Evolutionary conservation across 345 rosid species (phyloP).

Genomic region (Ceriops zippeliana): DNA sequence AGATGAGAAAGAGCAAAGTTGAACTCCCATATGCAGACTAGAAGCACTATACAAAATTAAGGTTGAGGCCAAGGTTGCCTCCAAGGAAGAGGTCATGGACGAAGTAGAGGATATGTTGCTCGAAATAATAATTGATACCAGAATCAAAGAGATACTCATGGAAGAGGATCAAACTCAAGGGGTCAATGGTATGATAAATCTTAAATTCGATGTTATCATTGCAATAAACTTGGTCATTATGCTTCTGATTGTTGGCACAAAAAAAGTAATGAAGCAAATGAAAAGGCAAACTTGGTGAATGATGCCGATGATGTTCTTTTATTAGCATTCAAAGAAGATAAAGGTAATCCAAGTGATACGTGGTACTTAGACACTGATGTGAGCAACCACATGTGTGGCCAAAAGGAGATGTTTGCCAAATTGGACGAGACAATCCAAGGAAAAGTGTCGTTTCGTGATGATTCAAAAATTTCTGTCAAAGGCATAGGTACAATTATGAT

Average conservation of each 20-base stretch:
- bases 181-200: too few species aligned
- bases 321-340: not conserved
- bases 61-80: not conserved
- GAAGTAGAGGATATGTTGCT: not conserved
- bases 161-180: too few species aligned
- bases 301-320: not conserved
- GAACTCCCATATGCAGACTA: too few species aligned
- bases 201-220: too few species aligned
- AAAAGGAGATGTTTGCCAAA: slow-evolving; percentile 1
- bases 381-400: slow-evolving; percentile 1
- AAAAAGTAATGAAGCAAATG: not conserved
- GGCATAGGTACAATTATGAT: slow-evolving; percentile 2
- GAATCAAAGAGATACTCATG: too few species aligned
- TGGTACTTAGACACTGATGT: slow-evolving; percentile 11
- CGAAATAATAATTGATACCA: not conserved
- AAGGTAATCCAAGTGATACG: not conserved
- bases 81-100: not conserved
- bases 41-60: too few species aligned
- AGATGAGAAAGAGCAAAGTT: not conserved
- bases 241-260: not conserved
- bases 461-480: not conserved
- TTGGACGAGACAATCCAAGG: not conserved
- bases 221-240: not conserved
- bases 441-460: not conserved
- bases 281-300: not conserved